Percentiles rank a stretch among this genome's conserved stretches.
Evolutionary conservation across 768 basidiomycete species (phyloP).

Genomic region (Ramaria sp.): DNA sequence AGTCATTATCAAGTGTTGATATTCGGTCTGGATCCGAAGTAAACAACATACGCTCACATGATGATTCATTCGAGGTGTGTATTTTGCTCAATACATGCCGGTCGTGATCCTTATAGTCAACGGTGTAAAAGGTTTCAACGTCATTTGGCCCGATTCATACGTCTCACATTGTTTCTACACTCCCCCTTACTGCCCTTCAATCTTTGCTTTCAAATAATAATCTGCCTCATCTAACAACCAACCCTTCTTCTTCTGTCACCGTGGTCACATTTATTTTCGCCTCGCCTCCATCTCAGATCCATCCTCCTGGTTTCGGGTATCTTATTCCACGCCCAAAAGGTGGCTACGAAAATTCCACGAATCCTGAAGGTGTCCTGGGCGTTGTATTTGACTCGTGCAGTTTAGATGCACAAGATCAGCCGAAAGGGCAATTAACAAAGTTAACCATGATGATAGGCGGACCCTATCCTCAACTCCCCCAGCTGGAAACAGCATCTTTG

Average conservation of each 20-base stretch:
- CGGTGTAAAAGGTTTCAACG: constrained; percentile 21
- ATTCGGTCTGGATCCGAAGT: constrained; percentile 36
- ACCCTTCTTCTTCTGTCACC: constrained; percentile 70
- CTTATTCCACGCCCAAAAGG: constrained; percentile 69
- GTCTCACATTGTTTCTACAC: constrained; percentile 67
- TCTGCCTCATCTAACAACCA: constrained; percentile 58
- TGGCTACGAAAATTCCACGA: constrained; percentile 31
- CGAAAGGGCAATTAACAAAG: constrained; percentile 42
- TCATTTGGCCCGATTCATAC: constrained; percentile 27
- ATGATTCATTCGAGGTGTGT: constrained; percentile 36
- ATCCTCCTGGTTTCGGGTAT: constrained; percentile 89
- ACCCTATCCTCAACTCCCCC: constrained; percentile 36
- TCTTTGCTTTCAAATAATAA: constrained; percentile 22
- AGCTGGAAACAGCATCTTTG: constrained; percentile 19
- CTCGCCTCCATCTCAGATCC: constrained; percentile 34
- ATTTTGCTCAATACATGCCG: neutral
- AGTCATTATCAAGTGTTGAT: constrained; percentile 42
- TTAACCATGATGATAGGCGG: constrained; percentile 89
- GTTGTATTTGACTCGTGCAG: constrained; percentile 85
- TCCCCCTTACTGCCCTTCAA: constrained; percentile 51
- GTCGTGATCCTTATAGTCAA: constrained; percentile 1
- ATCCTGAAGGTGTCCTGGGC: constrained; percentile 40
- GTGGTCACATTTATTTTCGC: constrained; percentile 85
- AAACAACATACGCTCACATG: constrained; percentile 21
- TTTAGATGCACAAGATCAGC: constrained; percentile 45